Conservation (phyloP, 768 basidiomycete genomes). For the Leccinum fibrillosum region DNA sequence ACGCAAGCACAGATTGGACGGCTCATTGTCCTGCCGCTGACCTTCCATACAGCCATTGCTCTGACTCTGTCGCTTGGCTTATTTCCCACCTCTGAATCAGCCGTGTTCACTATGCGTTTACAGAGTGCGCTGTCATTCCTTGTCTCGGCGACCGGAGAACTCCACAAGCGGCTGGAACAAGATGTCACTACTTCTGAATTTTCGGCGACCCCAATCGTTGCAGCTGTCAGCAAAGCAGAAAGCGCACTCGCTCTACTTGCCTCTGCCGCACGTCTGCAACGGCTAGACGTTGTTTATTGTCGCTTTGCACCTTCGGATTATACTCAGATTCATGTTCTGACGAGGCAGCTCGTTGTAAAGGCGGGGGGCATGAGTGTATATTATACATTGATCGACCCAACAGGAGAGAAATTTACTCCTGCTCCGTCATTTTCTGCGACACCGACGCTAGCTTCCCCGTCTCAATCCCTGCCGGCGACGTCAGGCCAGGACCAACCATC, state of each 20-base stretch:
- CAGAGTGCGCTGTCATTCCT: constrained; percentile 49
- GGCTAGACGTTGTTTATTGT: constrained; percentile 56
- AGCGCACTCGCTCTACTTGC: constrained; percentile 49
- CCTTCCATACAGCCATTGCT: constrained; percentile 56
- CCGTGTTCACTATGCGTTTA: constrained; percentile 52
- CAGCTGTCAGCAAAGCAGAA: constrained; percentile 40
- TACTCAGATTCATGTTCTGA: constrained; percentile 43
- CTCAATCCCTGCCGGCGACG: constrained; percentile 33
- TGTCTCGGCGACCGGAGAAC: constrained; percentile 40
- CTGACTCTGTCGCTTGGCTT: constrained; percentile 50
- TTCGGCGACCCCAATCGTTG: constrained; percentile 31
- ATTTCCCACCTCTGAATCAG: constrained; percentile 63
- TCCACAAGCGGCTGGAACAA: constrained; percentile 43
- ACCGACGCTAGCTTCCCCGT: constrained; percentile 33
- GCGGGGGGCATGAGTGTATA: constrained; percentile 63
- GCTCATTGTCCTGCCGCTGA: constrained; percentile 52
- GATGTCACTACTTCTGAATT: constrained; percentile 37
- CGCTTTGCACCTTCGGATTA: constrained; percentile 62
- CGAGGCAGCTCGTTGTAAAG: constrained; percentile 50
- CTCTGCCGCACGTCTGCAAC: constrained; percentile 49
- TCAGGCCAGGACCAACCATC: constrained; percentile 10
- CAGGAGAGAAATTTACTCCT: constrained; percentile 56
- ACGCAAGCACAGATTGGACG: constrained; percentile 41
- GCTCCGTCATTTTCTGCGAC: constrained; percentile 33
- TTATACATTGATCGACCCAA: constrained; percentile 62